Percentiles rank a stretch among this genome's conserved stretches.
These are phyloP conservation scores for Tetrahymena malaccensis DNA, from an alignment of 73 alveolate species.

Conservation along the genomic window DNA sequence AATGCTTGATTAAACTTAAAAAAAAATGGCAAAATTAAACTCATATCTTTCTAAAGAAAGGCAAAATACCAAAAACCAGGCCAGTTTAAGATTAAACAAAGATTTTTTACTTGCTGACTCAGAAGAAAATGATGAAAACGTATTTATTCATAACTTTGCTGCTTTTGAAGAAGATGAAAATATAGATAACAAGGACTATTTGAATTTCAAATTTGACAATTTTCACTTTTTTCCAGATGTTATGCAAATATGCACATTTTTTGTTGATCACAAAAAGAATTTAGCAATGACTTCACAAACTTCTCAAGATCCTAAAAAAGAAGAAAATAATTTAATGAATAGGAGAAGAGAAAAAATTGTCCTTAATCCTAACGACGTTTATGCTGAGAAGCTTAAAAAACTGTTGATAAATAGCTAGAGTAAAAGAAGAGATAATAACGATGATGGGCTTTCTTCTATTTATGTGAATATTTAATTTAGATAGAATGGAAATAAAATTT, in stretches of 20 bases:
- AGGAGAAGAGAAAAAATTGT: neutral
- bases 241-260: neutral
- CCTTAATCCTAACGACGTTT: neutral
- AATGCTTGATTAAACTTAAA: neutral
- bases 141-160: neutral
- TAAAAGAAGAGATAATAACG: neutral
- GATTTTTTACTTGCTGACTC: neutral
- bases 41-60: neutral
- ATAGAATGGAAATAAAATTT: no score
- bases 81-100: neutral
- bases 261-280: neutral
- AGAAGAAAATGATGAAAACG: neutral
- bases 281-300: neutral
- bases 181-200: neutral
- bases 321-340: neutral
- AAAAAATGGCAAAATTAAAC: neutral
- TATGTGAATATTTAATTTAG: neutral
- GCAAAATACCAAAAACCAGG: neutral
- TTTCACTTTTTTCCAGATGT: neutral
- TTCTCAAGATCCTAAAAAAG: neutral
- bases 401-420: neutral
- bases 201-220: neutral
- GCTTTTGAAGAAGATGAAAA: neutral
- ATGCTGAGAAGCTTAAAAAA: neutral
- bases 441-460: neutral